Conservation (phyloP, 164 flowering plant species). For the Magnolia changhungtana region DNA sequence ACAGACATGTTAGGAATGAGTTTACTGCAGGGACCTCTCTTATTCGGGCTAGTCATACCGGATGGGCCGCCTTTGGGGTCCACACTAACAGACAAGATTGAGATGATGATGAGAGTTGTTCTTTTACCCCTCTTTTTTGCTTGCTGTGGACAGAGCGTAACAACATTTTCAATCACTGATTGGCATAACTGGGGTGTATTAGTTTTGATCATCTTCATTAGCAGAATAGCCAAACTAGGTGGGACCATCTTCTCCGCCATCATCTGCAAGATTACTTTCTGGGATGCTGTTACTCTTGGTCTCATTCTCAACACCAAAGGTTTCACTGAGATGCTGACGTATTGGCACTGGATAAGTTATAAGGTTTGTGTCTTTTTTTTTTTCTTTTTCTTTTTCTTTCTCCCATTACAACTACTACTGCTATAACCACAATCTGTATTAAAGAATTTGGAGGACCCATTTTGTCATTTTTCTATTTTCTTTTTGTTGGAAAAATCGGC, state of each 20-base stretch:
- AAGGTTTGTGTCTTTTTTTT: slow-evolving; percentile 19
- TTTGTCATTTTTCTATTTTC: neutral
- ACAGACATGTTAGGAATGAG: slow-evolving; percentile 46
- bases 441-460: neutral
- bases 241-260: neutral
- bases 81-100: slow-evolving; percentile 43
- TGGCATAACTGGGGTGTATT: slow-evolving; percentile 14
- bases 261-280: neutral
- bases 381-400: too few relatives aligned
- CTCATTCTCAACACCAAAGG: neutral
- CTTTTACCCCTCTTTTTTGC: slow-evolving; percentile 47
- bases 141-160: slow-evolving; percentile 25
- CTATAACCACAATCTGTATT: neutral
- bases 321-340: slow-evolving; percentile 8
- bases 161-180: neutral
- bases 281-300: neutral
- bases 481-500: too few relatives aligned
- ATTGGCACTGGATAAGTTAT: slow-evolving; percentile 43
- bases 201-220: neutral
- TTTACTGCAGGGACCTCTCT: slow-evolving; percentile 41
- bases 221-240: neutral
- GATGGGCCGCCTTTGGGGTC: slow-evolving; percentile 74
- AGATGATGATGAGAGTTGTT: slow-evolving; percentile 38
- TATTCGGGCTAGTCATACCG: slow-evolving; percentile 58
- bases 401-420: too few relatives aligned